Conservation (phyloP, 345 rosid genomes). For the Citrus sp. region DNA sequence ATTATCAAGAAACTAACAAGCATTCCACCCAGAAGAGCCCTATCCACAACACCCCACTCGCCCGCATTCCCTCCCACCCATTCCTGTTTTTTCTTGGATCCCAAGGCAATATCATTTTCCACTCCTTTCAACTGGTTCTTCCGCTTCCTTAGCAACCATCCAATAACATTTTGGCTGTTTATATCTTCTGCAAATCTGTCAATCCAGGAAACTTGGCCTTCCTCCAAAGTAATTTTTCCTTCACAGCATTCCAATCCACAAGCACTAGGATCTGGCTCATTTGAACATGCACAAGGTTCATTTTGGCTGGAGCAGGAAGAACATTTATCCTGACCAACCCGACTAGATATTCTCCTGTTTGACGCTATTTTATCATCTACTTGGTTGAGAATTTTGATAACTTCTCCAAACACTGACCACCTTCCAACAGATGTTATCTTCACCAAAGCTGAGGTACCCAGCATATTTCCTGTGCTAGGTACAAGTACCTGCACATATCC, state of each 20-base stretch:
- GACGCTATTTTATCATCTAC: constrained; percentile 18
- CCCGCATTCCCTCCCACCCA: constrained; percentile 14
- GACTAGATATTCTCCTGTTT: constrained; percentile 16
- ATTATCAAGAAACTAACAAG: constrained; percentile 52
- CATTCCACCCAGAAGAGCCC: constrained; percentile 64
- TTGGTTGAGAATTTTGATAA: constrained; percentile 50
- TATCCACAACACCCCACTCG: constrained; percentile 50
- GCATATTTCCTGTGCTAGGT: constrained; percentile 59
- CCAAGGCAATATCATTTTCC: constrained; percentile 18
- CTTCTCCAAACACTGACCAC: constrained; percentile 93
- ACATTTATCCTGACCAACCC: constrained; percentile 26
- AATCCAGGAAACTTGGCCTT: constrained; percentile 8
- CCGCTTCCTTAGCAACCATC: constrained; percentile 53
- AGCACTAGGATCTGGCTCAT: constrained; percentile 34
- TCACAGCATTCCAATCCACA: constrained; percentile 54
- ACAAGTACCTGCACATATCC: constrained; percentile 83
- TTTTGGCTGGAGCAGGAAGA: constrained; percentile 28
- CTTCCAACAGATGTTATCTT: constrained; percentile 91
- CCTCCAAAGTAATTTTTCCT: constrained; percentile 24
- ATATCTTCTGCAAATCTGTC: constrained; percentile 27
- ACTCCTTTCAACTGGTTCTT: constrained; percentile 20
- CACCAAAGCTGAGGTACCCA: constrained; percentile 70
- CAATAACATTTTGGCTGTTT: constrained; percentile 30
- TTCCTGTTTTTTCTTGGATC: constrained; percentile 30
- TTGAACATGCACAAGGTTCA: constrained; percentile 42